Evolutionary conservation across 805 yeast species (phyloP), one percentile per base, ranked within the genome.

Genomic region (Schwanniomyces vanrijiae): DNA sequence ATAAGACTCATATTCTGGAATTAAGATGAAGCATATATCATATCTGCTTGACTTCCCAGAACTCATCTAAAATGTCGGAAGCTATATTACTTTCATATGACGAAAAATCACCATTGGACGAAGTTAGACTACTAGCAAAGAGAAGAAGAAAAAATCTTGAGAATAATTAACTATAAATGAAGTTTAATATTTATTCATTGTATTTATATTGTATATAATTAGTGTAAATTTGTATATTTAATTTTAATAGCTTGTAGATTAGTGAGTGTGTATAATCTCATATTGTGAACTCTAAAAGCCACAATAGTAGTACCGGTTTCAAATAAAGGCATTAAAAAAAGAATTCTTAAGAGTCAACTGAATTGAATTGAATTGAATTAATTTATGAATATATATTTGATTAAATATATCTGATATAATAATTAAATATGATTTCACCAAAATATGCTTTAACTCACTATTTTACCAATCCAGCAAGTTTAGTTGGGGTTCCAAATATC

Each of bases 391-490:
- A 26, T 26, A 26, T 6, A 4, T 26, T 26, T 26, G 29, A 26
- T 26, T 26, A 13, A 10, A 26, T 26, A 10, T 4, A 26, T 26
- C 6, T 9, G 10, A 6, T 26, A 38, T 38, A 18, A 18, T 42
- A 9, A 40, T 5, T 6, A 11, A 34, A 20, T 24, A 73, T 71
- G 76, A 65, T 73, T 35, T 66, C 76, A 5, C 78, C 77, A 10
- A 73, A 71, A 46, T 73, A 69, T 59, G 52, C 71, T n/a, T 40
- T 55, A 2, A 63, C 76, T 18, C 76, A 73, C 52, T 66, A 63
- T 51, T 71, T 51, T 48, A 53, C 60, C 47, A 21, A 60, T 8
- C 49, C 57, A 24, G 52, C 53, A 19, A 48, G 59, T 18, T 47
- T 63, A 37, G 48, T 59, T 3, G 22, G 46, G 10, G 56, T 62